Conservation (phyloP, 2,329 filamentous ascomycete genomes). For the Arthrinium puccinioides region DNA sequence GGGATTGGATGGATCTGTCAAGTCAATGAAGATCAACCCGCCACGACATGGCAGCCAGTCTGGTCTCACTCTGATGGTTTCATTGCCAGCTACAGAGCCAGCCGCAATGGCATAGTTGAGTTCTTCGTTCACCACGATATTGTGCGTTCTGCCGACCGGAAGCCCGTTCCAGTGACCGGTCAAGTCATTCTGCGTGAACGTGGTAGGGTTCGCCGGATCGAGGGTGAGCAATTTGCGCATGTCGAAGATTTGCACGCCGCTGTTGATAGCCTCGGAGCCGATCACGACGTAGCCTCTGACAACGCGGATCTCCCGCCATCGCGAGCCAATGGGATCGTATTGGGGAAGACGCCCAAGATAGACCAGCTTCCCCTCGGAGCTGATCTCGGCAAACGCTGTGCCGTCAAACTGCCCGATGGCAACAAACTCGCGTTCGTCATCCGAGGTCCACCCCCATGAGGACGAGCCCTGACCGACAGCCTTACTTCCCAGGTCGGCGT, state of each 20-base stretch:
- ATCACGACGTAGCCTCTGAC: conserved; percentile 27
- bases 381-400: conserved; percentile 42
- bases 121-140: conserved; percentile 45
- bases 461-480: conserved; percentile 21
- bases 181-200: conserved; percentile 27
- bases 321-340: conserved; percentile 19
- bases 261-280: conserved; percentile 33
- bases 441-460: conserved; percentile 41
- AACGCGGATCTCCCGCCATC: conserved; percentile 34
- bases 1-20: conserved; percentile 46
- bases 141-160: conserved; percentile 37
- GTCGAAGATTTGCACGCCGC: conserved; percentile 58
- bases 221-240: conserved; percentile 45
- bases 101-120: conserved; percentile 37
- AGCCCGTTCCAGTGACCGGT: conserved; percentile 24
- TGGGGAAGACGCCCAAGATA: conserved; percentile 39
- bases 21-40: conserved; percentile 47
- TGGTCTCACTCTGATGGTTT: neutral
- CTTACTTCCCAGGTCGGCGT: conserved; percentile 38
- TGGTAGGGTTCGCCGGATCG: conserved; percentile 28
- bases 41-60: conserved; percentile 25
- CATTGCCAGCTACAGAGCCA: conserved; percentile 29
- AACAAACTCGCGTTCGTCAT: conserved; percentile 33
- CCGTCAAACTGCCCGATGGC: conserved; percentile 40
- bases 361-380: conserved; percentile 32